Conservation (phyloP, 1,284 basidiomycete genomes). For the Mycena sp. region DNA sequence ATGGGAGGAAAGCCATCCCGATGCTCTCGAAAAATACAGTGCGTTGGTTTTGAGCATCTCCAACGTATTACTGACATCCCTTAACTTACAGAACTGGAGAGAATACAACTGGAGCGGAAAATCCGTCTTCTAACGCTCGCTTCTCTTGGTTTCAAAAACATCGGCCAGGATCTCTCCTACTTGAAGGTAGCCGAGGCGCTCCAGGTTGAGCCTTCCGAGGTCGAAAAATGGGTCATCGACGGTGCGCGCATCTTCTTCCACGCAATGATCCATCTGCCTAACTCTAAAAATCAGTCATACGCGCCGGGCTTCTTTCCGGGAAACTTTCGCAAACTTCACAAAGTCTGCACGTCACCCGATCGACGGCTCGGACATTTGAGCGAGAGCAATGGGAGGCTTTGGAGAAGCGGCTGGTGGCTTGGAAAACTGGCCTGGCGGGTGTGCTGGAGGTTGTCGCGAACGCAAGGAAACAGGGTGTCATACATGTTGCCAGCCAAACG, state of each 20-base stretch:
- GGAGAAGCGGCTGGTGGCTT: slow-evolving; percentile 80
- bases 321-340: slow-evolving; percentile 88
- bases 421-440: slow-evolving; percentile 78
- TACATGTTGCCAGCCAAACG: slow-evolving; percentile 38
- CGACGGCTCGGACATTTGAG: slow-evolving; percentile 84
- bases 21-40: slow-evolving; percentile 69
- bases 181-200: slow-evolving; percentile 75
- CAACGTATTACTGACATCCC: not conserved
- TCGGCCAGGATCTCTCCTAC: slow-evolving; percentile 84
- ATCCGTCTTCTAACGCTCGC: slow-evolving; percentile 85
- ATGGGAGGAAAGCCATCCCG: slow-evolving; percentile 69
- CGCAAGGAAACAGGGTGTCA: slow-evolving; percentile 61
- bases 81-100: slow-evolving; percentile 56
- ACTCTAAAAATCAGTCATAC: slow-evolving; percentile 71
- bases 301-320: slow-evolving; percentile 82
- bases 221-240: slow-evolving; percentile 94
- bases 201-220: slow-evolving; percentile 72
- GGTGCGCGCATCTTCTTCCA: slow-evolving; percentile 56
- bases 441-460: slow-evolving; percentile 75
- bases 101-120: slow-evolving; percentile 76
- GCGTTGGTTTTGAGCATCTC: slow-evolving; percentile 40
- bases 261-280: slow-evolving; percentile 15
- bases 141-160: slow-evolving; percentile 79
- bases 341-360: slow-evolving; percentile 79
- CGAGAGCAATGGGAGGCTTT: slow-evolving; percentile 85